phyloP scores from a whole-genome alignment of 129 eudicot species.

The Artemisia argyi region DNA sequence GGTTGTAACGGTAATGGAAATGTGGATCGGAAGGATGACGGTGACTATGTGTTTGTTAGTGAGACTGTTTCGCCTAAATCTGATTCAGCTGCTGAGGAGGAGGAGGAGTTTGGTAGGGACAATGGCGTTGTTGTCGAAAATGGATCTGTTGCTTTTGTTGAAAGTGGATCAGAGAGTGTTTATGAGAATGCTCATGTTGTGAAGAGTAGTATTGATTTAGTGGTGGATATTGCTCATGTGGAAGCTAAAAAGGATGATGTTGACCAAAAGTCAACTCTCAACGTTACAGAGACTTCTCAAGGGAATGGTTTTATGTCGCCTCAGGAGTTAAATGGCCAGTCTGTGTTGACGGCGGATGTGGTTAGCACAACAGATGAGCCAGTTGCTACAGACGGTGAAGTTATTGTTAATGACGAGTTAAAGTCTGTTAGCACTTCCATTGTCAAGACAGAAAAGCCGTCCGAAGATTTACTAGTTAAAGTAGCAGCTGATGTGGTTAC shows the following conservation, averaged over 20 bases:
- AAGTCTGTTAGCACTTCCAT: too few relatives aligned
- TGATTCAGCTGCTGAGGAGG: conserved; percentile 23
- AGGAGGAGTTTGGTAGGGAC: conserved; percentile 20
- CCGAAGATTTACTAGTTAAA: conserved; percentile 5
- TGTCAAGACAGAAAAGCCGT: background rate
- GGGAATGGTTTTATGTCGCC: too few relatives aligned
- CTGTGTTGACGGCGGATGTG: too few relatives aligned
- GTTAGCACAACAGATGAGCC: too few relatives aligned
- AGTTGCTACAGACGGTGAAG: background rate
- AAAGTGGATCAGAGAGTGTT: conserved; percentile 7
- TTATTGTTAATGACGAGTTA: too few relatives aligned
- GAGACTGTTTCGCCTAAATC: conserved; percentile 14
- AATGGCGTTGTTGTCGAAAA: conserved; percentile 5
- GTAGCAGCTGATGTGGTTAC: conserved; percentile 17
- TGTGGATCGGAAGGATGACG: conserved; percentile 34
- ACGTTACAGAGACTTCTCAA: too few relatives aligned
- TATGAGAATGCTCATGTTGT: background rate
- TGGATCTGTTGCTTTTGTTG: conserved; percentile 19
- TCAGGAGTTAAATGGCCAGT: too few relatives aligned
- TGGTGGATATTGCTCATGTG: background rate
- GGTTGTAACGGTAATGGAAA: conserved; percentile 27
- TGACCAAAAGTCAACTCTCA: conserved; percentile 10
- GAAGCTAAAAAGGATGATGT: conserved; percentile 22
- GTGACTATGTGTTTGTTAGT: conserved; percentile 40
- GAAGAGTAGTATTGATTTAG: too few relatives aligned